Conservation (phyloP, 2,329 filamentous ascomycete species). For the Aureobasidium musti region DNA sequence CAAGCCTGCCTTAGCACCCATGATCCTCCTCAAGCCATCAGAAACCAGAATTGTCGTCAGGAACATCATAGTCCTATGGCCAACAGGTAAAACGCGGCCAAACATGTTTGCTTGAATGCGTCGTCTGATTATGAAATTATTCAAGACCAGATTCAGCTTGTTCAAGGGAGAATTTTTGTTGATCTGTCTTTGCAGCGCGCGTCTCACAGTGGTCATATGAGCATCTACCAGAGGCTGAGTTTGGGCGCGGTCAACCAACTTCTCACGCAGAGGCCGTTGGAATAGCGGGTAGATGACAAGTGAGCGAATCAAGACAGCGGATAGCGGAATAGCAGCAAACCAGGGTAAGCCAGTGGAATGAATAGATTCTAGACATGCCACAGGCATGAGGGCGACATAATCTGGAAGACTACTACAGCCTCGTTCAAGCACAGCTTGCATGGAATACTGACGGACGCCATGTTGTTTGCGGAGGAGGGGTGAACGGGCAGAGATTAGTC, state of each 20-base stretch:
- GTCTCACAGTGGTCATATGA: neutral
- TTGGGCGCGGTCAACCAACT: neutral
- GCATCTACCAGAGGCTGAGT: slow-evolving; percentile 19
- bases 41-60: slow-evolving; percentile 2
- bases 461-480: neutral
- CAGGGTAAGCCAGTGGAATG: slow-evolving; percentile 40
- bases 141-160: neutral
- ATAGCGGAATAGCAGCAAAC: slow-evolving; percentile 38
- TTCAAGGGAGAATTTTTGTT: too few species aligned
- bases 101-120: neutral
- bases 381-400: slow-evolving; percentile 30
- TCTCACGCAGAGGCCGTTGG: slow-evolving; percentile 8
- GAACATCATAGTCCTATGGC: neutral
- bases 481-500: neutral
- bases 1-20: slow-evolving; percentile 18
- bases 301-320: slow-evolving; percentile 38
- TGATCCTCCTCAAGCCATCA: slow-evolving; percentile 8
- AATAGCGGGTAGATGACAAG: slow-evolving; percentile 36
- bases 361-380: slow-evolving; percentile 35
- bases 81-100: neutral
- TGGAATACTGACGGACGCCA: slow-evolving; percentile 8
- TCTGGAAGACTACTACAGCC: slow-evolving; percentile 25
- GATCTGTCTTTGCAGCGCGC: neutral
- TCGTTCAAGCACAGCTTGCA: neutral
- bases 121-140: neutral